Conservation (phyloP, 1,139 yeast genomes). For the Candida glucosophila region DNA sequence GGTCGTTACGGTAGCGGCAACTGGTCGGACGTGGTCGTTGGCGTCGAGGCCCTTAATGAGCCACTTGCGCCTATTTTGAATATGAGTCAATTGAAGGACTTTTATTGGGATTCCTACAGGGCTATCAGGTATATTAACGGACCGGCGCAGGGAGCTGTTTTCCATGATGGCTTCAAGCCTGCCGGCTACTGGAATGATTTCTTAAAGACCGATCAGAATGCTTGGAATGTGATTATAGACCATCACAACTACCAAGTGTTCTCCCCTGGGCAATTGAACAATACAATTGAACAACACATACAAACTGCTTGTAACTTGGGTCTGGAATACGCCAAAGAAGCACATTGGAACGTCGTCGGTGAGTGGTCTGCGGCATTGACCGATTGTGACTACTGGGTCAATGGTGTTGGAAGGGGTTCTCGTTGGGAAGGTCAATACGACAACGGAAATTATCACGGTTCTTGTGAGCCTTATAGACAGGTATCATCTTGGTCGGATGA, state of each 20-base stretch:
- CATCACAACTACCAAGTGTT: constrained; percentile 94
- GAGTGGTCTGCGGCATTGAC: constrained; percentile 95
- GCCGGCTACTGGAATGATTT: constrained; percentile 54
- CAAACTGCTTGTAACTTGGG: constrained; percentile 60
- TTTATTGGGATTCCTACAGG: constrained; percentile 48
- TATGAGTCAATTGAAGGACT: constrained; percentile 49
- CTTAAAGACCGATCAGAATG: constrained; percentile 31
- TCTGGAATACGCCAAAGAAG: constrained; percentile 37
- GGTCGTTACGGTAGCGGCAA: constrained; percentile 59
- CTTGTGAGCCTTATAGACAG: constrained; percentile 19
- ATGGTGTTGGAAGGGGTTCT: constrained; percentile 86
- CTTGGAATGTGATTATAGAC: constrained; percentile 68
- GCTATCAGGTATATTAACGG: constrained; percentile 36
- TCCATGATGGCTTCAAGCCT: constrained; percentile 70
- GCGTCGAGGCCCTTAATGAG: constrained; percentile 82
- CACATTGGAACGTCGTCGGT: constrained; percentile 73
- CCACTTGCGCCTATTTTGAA: constrained; percentile 70
- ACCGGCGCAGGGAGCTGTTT: constrained; percentile 43
- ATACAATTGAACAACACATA: constrained; percentile 54
- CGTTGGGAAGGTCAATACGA: constrained; percentile 71
- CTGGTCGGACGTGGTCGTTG: constrained; percentile 66
- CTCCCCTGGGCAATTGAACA: constrained; percentile 48
- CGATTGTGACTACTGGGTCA: constrained; percentile 87
- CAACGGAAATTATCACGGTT: constrained; percentile 25
- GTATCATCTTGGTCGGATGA: constrained; percentile 27